phyloP scores from a whole-genome alignment of 2,329 filamentous ascomycete genomes.

The Trichoderma cornu-damae region DNA sequence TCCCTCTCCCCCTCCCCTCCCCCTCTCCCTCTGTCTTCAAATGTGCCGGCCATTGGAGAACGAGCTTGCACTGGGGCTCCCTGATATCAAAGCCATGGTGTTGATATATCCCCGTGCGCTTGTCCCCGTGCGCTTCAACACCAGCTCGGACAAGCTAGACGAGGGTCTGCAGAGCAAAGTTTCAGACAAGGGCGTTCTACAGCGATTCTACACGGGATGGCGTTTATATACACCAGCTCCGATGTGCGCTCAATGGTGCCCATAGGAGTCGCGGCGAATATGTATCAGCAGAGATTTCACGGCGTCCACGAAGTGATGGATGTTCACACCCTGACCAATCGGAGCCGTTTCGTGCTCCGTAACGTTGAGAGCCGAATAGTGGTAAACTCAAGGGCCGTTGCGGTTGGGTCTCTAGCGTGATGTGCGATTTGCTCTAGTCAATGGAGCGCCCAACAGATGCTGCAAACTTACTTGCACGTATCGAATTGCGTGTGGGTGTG shows the following conservation, averaged over 20 bases:
- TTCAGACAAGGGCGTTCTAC: background rate
- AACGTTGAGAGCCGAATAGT: background rate
- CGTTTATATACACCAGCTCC: background rate
- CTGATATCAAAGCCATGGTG: too few species aligned
- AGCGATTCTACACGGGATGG: background rate
- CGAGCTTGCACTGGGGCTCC: background rate
- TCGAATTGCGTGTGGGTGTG: too few species aligned
- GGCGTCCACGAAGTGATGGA: background rate
- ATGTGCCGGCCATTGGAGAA: background rate
- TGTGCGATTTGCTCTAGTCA: background rate
- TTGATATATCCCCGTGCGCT: too few species aligned
- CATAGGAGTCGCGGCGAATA: background rate
- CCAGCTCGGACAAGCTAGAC: too few species aligned
- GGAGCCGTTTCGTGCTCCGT: background rate
- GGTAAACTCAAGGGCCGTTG: background rate
- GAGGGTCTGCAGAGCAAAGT: too few species aligned
- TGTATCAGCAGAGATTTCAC: background rate
- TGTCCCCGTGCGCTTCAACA: too few species aligned
- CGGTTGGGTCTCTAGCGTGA: background rate
- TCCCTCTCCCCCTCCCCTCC: background rate
- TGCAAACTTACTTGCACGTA: background rate
- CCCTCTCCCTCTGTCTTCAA: background rate
- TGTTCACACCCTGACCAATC: background rate
- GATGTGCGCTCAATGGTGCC: background rate
- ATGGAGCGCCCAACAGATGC: background rate